A percentile compares a stretch with the other conserved stretches of the same genome.
Evolutionary conservation across 2,329 filamentous ascomycete genomes (phyloP).

Genomic region (Exophiala sp.): DNA sequence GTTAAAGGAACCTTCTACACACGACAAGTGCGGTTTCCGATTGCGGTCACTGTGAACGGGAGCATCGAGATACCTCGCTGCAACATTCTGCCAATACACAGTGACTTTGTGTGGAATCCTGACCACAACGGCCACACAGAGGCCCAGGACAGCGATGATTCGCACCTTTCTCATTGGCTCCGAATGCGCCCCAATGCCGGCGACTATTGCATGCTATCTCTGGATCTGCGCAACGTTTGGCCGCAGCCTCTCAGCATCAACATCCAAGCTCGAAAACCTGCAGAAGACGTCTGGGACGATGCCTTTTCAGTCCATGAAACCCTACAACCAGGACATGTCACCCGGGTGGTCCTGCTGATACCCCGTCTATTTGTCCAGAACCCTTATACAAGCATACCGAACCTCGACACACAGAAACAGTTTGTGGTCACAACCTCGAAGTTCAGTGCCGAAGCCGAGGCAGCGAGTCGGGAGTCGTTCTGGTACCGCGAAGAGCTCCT

Average conservation of each 20-base stretch:
- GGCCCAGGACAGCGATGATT: background rate
- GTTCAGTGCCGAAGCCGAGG: slow-evolving; percentile 74
- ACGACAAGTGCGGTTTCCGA: slow-evolving; percentile 72
- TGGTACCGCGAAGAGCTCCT: slow-evolving; percentile 87
- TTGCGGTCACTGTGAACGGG: slow-evolving; percentile 88
- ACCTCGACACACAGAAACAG: slow-evolving; percentile 77
- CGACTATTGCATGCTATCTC: slow-evolving; percentile 71
- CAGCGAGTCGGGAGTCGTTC: slow-evolving; percentile 74
- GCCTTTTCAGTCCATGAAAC: slow-evolving; percentile 41
- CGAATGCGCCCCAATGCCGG: slow-evolving; percentile 36
- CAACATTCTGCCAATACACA: slow-evolving; percentile 71
- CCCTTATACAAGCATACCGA: slow-evolving; percentile 72
- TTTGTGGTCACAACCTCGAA: slow-evolving; percentile 83
- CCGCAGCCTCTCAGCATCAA: slow-evolving; percentile 70
- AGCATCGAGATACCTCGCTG: slow-evolving; percentile 78
- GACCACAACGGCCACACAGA: slow-evolving; percentile 33
- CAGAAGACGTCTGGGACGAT: slow-evolving; percentile 8
- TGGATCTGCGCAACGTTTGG: slow-evolving; percentile 89
- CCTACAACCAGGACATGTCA: slow-evolving; percentile 60
- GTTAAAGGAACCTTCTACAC: slow-evolving; percentile 75
- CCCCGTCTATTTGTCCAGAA: slow-evolving; percentile 73
- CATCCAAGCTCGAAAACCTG: slow-evolving; percentile 47
- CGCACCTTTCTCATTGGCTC: slow-evolving; percentile 15
- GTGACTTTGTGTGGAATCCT: slow-evolving; percentile 61
- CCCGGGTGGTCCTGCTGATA: slow-evolving; percentile 71